Evolutionary conservation across 176 grass and related monocot genomes (phyloP), one percentile per base, ranked within the genome.

Genomic region (Rhynchospora tenuis): DNA sequence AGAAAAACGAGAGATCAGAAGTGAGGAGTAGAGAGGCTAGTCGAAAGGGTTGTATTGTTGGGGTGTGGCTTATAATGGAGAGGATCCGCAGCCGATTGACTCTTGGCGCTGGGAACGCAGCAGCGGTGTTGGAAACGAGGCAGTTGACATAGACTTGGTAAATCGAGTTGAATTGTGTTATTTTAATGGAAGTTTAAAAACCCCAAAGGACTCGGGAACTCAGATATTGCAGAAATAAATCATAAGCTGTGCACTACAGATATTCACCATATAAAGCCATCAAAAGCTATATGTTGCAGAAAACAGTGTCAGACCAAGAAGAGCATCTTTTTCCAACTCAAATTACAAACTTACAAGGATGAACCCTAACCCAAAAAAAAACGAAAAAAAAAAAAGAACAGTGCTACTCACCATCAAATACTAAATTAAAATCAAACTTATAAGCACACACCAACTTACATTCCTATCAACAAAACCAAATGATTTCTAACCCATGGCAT

Each of bases 401-500:
- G 12, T 13, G 20, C 17, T 51, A 44, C 48, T 27, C 48, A 76
- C 48, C 48, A 54, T 27, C 47, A 76, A 76, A 59, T 19, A 64
- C 59, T 62, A 7, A 66, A 80, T 22, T 64, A 66, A 4, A 82
- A 64, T 48, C 15, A 65, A 43, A 82, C 12, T 64, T 82, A 27
- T 51, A 61, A 46, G 56, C 76, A 38, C 78, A 80, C 8, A 13
- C 52, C 56, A 46, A 59, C 22, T 61, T 62, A 80, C 78, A 38
- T 80, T 33, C 22, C 33, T 62, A 80, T 80, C 16, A 81, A 81
- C 78, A 81, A 62, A 81, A 62, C 57, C 78, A 81, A 81, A 81
- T 63, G 13, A 61, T 81, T 42, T 73, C 82, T 88, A 98, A 70
- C 96, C 93, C 96, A 95, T 95, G 52, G 96, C 93, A 46, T 81